Percentiles rank a stretch among this genome's conserved stretches.
phyloP scores from a whole-genome alignment of 495 filamentous ascomycete species.

The Xylaria venustula region DNA sequence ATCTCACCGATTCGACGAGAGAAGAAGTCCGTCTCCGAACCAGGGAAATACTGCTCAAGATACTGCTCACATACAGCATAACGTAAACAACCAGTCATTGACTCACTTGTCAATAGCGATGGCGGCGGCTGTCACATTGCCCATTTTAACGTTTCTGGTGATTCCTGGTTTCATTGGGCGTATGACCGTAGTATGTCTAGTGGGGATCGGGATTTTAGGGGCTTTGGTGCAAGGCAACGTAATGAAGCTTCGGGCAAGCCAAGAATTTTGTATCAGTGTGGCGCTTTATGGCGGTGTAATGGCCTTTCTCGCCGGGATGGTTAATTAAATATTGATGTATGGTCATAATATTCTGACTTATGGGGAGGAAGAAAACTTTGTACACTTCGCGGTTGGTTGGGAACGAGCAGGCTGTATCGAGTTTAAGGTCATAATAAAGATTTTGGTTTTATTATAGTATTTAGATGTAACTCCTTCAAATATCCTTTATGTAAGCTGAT shows the following conservation, averaged over 20 bases:
- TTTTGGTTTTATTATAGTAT: too few relatives aligned
- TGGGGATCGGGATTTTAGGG: constrained; percentile 29
- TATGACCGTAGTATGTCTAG: constrained; percentile 48
- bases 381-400: too few relatives aligned
- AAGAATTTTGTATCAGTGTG: constrained; percentile 33
- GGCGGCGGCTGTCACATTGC: constrained; percentile 54
- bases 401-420: too few relatives aligned
- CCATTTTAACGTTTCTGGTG: constrained; percentile 57
- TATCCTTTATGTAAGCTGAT: too few relatives aligned
- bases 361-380: too few relatives aligned
- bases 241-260: constrained; percentile 20
- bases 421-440: too few relatives aligned
- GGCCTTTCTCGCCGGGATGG: constrained; percentile 42
- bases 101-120: constrained; percentile 50
- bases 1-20: constrained; percentile 19
- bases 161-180: constrained; percentile 55
- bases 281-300: constrained; percentile 44
- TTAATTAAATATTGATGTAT: constrained; percentile 13
- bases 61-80: not conserved
- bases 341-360: too few relatives aligned
- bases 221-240: constrained; percentile 31
- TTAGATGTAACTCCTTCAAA: too few relatives aligned
- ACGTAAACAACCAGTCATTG: constrained; percentile 4
- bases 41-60: not conserved
- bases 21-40: not conserved